These are phyloP conservation scores for Periconia macrospinosa DNA, from an alignment of 2,329 filamentous ascomycete species.

Conservation along the genomic window DNA sequence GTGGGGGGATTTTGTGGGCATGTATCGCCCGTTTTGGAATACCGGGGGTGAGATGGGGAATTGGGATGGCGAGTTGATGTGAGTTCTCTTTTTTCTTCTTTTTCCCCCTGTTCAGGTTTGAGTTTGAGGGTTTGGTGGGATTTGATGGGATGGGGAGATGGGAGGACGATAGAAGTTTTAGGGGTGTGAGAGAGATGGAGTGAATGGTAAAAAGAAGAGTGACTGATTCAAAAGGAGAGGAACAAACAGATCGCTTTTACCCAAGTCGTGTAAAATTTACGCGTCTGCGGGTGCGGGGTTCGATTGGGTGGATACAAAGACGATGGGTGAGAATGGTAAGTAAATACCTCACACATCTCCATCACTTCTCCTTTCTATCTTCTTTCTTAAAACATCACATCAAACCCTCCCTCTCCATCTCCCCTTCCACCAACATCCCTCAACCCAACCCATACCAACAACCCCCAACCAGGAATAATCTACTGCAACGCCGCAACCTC, in stretches of 20 bases:
- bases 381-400: background rate
- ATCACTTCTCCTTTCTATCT: background rate
- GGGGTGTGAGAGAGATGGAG: background rate
- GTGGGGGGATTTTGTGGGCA: constrained; percentile 50
- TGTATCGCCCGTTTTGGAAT: constrained; percentile 64
- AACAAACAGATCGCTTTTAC: constrained; percentile 41
- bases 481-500: constrained; percentile 75
- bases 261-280: constrained; percentile 57
- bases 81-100: constrained; percentile 1
- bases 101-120: too few relatives aligned
- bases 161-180: too few relatives aligned
- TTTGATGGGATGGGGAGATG: too few relatives aligned
- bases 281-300: constrained; percentile 65
- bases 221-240: background rate
- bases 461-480: constrained; percentile 54
- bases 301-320: constrained; percentile 64
- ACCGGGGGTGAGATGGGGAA: constrained; percentile 67
- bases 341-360: constrained; percentile 22
- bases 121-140: too few relatives aligned
- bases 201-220: background rate
- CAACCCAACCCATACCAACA: background rate
- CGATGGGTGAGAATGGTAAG: constrained; percentile 62
- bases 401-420: background rate
- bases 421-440: background rate
- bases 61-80: constrained; percentile 63